phyloP scores from a whole-genome alignment of 2,329 filamentous ascomycete species.

The Sarocladium oryzae region DNA sequence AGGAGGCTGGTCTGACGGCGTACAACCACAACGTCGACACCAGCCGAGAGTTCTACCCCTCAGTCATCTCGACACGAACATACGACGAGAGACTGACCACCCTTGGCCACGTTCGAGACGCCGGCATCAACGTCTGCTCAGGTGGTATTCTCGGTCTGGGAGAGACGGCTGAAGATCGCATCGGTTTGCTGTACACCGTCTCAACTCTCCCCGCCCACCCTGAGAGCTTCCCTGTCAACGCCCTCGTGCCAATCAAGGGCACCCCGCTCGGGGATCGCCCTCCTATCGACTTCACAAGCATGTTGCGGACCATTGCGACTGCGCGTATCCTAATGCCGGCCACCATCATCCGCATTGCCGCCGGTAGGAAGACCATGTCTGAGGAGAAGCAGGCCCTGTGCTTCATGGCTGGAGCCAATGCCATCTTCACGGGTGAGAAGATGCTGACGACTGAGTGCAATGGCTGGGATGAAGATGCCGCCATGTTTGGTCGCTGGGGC shows the following conservation, averaged over 20 bases:
- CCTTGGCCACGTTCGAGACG: slow-evolving; percentile 71
- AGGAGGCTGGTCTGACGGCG: slow-evolving; percentile 76
- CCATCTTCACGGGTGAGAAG: slow-evolving; percentile 93
- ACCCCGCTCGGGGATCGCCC: slow-evolving; percentile 74
- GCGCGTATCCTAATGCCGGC: slow-evolving; percentile 76
- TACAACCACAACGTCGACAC: slow-evolving; percentile 97
- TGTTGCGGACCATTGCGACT: slow-evolving; percentile 77
- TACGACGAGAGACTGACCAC: slow-evolving; percentile 85
- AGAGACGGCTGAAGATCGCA: slow-evolving; percentile 69
- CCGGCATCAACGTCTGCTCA: slow-evolving; percentile 84
- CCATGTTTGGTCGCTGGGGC: slow-evolving; percentile 79
- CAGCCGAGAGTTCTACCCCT: slow-evolving; percentile 80
- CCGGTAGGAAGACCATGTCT: slow-evolving; percentile 74
- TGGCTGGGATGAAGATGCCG: slow-evolving; percentile 82
- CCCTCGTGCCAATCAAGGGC: slow-evolving; percentile 83
- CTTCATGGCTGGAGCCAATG: slow-evolving; percentile 87
- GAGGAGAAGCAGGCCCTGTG: slow-evolving; percentile 87
- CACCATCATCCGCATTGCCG: slow-evolving; percentile 82
- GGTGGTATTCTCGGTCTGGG: slow-evolving; percentile 84
- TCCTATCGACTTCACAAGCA: slow-evolving; percentile 67
- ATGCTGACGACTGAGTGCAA: slow-evolving; percentile 92
- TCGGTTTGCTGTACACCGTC: slow-evolving; percentile 78
- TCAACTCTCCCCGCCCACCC: slow-evolving; percentile 75
- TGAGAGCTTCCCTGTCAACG: slow-evolving; percentile 87
- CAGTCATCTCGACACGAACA: slow-evolving; percentile 74